phyloP scores from a whole-genome alignment of 2,329 filamentous ascomycete genomes.

The Mollisiaceae sp. region DNA sequence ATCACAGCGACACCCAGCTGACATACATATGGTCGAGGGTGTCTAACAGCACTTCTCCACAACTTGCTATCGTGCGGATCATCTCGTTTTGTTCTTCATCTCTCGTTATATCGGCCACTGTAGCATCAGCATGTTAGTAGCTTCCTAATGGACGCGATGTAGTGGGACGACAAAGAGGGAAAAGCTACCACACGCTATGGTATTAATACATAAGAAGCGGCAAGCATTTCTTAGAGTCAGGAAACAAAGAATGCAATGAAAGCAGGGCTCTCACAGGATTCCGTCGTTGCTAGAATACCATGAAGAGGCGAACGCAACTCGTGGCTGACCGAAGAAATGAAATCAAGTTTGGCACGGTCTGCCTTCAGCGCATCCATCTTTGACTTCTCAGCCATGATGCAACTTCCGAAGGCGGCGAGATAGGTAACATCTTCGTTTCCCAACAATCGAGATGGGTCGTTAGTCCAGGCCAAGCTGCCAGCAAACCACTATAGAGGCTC shows the following conservation, averaged over 20 bases:
- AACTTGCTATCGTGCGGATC: constrained; percentile 54
- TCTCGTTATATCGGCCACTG: constrained; percentile 43
- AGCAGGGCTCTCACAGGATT: constrained; percentile 53
- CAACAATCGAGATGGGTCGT: constrained; percentile 48
- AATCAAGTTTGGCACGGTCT: constrained; percentile 55
- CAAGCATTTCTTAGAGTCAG: too few relatives aligned
- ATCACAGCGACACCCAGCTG: background rate
- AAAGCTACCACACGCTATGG: too few relatives aligned
- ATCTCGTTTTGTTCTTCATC: constrained; percentile 51
- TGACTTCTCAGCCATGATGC: constrained; percentile 61
- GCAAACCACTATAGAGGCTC: constrained; percentile 47
- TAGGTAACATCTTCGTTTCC: constrained; percentile 52
- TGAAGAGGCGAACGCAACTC: constrained; percentile 66
- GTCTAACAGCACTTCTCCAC: constrained; percentile 55
- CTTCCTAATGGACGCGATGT: too few relatives aligned
- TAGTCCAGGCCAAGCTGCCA: constrained; percentile 55
- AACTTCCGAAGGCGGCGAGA: constrained; percentile 55
- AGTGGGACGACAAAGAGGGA: too few relatives aligned
- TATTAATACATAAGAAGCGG: too few relatives aligned
- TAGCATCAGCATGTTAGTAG: too few relatives aligned
- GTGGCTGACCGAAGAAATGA: constrained; percentile 64
- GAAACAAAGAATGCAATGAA: too few relatives aligned
- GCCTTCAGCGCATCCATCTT: constrained; percentile 49
- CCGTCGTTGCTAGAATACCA: constrained; percentile 58
- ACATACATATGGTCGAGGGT: constrained; percentile 57